Base-by-base conservation (phyloP, 345 rosid genomes). In the Populus ilicifolia region DNA sequence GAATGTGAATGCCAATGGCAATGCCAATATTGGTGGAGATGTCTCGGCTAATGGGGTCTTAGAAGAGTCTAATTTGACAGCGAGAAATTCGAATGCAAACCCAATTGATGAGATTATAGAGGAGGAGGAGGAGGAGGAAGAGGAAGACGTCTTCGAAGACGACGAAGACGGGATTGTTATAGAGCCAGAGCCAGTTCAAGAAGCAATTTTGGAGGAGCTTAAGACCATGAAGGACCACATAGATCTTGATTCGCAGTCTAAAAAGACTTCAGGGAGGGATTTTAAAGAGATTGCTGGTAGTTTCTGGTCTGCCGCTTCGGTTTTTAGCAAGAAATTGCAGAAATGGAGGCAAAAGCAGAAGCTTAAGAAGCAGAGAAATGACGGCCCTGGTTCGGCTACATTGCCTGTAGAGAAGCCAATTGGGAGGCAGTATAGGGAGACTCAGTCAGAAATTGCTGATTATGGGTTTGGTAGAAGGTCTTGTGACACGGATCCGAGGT, bases 301-400 rank as follows among this genome's bases (percentile, higher is more conserved):
- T 84, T 95, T 95, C 84, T 93, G 98, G 99, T 93, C 99, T 17
- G 99, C 99, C 30, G 98, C 99, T 46, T 95, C 99, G 9, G 96
- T 95, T 30, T 95, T 95, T 79, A 95, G 98, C 87, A 95, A 95
- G 88, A 95, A 93, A 81, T 88, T 93, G 85, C 97, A 89, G 65
- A 93, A 95, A 77, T 95, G 99, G 99, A 90, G 99, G 77, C 93
- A 90, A 63, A 96, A 91, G 78, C 99, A 96, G 89, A 96, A 96
- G 89, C 75, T 87, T 67, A 96, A 96, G 89, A 96, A 92, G 86
- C 88, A 79, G 71, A 75, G 89, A 6, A 90, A 82, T 59, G 90
- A 80, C 23, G 75, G 80, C 9, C 85, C 86, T 25, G 90, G 92
- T n/a, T 93, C 94, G n/a, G 94, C 93, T 4, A 88, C 94, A 48